Evolutionary conservation across 345 rosid genomes (phyloP).

Genomic region (Citrus unshiu): DNA sequence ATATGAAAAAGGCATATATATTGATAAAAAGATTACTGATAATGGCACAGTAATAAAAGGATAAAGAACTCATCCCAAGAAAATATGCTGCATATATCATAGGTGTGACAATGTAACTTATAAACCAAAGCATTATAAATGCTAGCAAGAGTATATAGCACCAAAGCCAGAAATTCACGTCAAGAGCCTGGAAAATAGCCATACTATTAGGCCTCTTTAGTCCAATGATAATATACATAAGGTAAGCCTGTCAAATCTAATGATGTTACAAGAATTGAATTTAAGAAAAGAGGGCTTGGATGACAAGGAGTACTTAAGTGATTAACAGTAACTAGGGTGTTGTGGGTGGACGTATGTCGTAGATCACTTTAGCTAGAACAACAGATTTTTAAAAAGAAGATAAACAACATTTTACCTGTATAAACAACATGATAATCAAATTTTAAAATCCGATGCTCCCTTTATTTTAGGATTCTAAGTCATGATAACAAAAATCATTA

Average conservation of each 20-base stretch:
- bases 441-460: background rate
- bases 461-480: background rate
- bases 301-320: background rate
- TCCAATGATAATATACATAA: background rate
- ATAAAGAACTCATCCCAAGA: background rate
- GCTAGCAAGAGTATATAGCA: background rate
- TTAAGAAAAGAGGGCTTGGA: background rate
- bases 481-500: background rate
- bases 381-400: background rate
- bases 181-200: background rate
- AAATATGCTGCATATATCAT: background rate
- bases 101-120: background rate
- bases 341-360: background rate
- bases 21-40: background rate
- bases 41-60: background rate
- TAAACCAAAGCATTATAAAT: background rate
- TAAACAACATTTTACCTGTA: background rate
- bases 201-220: background rate
- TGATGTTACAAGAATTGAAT: background rate
- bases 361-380: background rate
- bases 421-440: background rate
- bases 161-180: background rate
- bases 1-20: background rate
- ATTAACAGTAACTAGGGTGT: background rate
- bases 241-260: background rate